Percentiles rank a stretch among this genome's conserved stretches.
Conservation (phyloP, 2,329 filamentous ascomycete species). For the Pseudogymnoascus sp. region DNA sequence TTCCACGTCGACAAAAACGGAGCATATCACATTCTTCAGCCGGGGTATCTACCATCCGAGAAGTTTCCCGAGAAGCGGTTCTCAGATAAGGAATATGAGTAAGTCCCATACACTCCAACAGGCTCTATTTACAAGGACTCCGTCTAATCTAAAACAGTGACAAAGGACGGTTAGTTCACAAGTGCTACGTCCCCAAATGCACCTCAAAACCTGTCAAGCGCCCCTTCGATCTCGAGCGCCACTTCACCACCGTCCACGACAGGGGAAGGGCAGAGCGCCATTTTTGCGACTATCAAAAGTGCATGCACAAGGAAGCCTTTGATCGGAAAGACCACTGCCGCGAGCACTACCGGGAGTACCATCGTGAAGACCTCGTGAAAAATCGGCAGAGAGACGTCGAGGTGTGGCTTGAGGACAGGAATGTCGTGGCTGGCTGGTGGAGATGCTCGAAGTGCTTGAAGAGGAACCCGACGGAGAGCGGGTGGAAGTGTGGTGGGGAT, state of each 20-base stretch:
- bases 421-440: conserved; percentile 18
- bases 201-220: conserved; percentile 17
- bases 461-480: background rate
- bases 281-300: conserved; percentile 26
- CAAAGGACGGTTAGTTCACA: background rate
- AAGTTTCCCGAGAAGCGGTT: background rate
- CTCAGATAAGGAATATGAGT: background rate
- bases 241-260: conserved; percentile 28
- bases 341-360: conserved; percentile 41
- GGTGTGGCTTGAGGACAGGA: conserved; percentile 19
- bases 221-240: conserved; percentile 31
- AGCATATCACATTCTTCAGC: conserved; percentile 5
- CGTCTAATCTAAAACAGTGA: background rate
- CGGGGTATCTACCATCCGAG: background rate
- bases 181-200: background rate
- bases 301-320: conserved; percentile 31
- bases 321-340: conserved; percentile 39
- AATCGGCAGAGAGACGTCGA: conserved; percentile 15
- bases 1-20: background rate
- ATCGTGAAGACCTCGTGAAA: conserved; percentile 32
- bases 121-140: background rate
- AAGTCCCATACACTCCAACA: background rate
- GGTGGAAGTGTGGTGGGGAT: background rate
- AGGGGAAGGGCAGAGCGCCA: conserved; percentile 13
- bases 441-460: conserved; percentile 23